Conservation (phyloP, 2,329 filamentous ascomycete genomes). For the Tolypocladium nubicola region DNA sequence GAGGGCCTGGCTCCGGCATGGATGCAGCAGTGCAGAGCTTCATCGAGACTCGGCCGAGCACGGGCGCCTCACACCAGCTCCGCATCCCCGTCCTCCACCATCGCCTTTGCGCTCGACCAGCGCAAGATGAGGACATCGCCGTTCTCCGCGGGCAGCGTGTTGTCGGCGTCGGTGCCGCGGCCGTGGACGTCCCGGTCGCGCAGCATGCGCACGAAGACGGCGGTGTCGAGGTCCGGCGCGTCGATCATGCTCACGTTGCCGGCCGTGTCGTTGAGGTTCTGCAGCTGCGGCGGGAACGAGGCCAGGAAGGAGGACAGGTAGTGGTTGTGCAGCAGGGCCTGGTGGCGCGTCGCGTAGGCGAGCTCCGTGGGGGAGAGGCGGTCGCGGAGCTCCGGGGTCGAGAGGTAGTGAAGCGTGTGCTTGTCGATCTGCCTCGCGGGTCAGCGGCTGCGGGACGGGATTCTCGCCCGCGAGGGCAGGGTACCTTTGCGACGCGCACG, state of each 20-base stretch:
- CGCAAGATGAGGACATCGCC: constrained; percentile 59
- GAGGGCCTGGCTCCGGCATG: neutral
- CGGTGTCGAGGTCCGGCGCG: constrained; percentile 67
- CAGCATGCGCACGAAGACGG: constrained; percentile 73
- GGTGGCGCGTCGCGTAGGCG: constrained; percentile 75
- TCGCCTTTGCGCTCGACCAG: constrained; percentile 61
- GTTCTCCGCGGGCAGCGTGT: constrained; percentile 44
- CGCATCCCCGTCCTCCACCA: constrained; percentile 44
- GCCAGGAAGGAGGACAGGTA: constrained; percentile 77
- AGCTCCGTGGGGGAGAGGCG: constrained; percentile 70
- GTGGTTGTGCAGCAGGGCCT: constrained; percentile 73
- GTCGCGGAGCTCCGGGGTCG: constrained; percentile 38
- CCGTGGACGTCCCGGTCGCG: constrained; percentile 48
- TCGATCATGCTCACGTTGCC: constrained; percentile 92
- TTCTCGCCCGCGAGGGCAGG: neutral
- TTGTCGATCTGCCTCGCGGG: constrained; percentile 52
- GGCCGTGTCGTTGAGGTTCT: constrained; percentile 80
- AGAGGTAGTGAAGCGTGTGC: constrained; percentile 64
- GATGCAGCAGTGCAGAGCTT: neutral
- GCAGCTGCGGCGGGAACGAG: constrained; percentile 67
- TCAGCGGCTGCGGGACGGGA: constrained; percentile 1
- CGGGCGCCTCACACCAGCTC: constrained; percentile 41
- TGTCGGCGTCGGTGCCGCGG: constrained; percentile 54
- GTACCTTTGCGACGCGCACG: constrained; percentile 75
- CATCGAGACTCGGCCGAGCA: neutral